A percentile compares a stretch with the other conserved stretches of the same genome.
Conservation (phyloP, 495 filamentous ascomycete species). For the Jackrogersella minutella region DNA sequence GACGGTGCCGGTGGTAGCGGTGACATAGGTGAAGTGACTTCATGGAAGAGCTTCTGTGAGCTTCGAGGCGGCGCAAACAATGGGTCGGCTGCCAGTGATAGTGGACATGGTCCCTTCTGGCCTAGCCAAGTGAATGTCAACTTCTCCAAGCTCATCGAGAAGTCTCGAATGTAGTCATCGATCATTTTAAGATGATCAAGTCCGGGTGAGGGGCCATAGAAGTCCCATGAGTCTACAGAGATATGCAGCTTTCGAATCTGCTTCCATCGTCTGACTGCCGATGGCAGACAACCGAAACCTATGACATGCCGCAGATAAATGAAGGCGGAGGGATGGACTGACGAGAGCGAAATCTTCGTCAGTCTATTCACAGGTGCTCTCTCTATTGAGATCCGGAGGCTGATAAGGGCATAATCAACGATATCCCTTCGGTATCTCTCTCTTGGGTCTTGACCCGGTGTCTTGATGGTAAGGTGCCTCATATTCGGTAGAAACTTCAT, state of each 20-base stretch:
- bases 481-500: slow-evolving; percentile 69
- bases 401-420: slow-evolving; percentile 84
- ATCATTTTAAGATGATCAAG: slow-evolving; percentile 78
- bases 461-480: slow-evolving; percentile 72
- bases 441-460: slow-evolving; percentile 70
- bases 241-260: slow-evolving; percentile 75
- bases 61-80: slow-evolving; percentile 62
- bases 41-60: slow-evolving; percentile 60
- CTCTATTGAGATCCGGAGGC: slow-evolving; percentile 77
- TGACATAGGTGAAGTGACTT: slow-evolving; percentile 63
- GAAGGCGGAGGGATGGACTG: slow-evolving; percentile 72
- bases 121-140: slow-evolving; percentile 77
- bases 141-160: slow-evolving; percentile 66
- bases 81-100: slow-evolving; percentile 69
- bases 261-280: slow-evolving; percentile 69
- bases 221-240: slow-evolving; percentile 70
- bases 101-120: slow-evolving; percentile 69
- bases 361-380: slow-evolving; percentile 66
- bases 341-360: slow-evolving; percentile 67
- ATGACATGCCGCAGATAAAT: slow-evolving; percentile 72
- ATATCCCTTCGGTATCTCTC: slow-evolving; percentile 75
- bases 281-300: slow-evolving; percentile 72
- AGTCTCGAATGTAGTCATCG: slow-evolving; percentile 72
- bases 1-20: slow-evolving; percentile 55
- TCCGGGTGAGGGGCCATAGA: slow-evolving; percentile 59